These are phyloP conservation scores for Smittium mucronatum DNA, from an alignment of 371 early-diverging fungal genomes.

Conservation along the genomic window DNA sequence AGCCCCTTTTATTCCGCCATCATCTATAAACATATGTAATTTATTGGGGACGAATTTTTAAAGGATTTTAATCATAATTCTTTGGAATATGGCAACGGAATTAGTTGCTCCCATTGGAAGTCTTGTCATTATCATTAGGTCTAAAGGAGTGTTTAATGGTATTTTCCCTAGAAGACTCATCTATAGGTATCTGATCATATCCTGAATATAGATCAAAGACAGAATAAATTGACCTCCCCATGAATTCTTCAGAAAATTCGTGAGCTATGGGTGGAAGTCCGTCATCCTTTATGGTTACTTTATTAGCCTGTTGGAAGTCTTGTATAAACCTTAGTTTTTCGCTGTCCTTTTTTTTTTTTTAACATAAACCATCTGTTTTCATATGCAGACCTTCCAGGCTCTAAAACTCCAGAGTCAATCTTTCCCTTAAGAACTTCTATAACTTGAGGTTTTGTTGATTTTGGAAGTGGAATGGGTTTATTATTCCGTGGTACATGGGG, in stretches of 20 bases:
- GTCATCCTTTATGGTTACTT: constrained; percentile 21
- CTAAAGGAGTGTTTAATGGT: constrained; percentile 21
- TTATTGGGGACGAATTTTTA: constrained; percentile 12
- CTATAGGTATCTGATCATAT: constrained; percentile 24
- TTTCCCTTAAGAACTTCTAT: constrained; percentile 6
- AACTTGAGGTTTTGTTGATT: constrained; percentile 6
- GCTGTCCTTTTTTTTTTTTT: constrained; percentile 18
- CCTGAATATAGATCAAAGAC: constrained; percentile 19
- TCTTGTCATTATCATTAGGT: constrained; percentile 17
- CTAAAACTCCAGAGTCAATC: constrained; percentile 16
- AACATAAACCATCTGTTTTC: constrained; percentile 17
- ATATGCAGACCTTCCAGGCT: constrained; percentile 20
- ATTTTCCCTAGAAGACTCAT: constrained; percentile 15
- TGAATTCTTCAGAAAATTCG: constrained; percentile 16
- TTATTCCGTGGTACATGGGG: constrained; percentile 9
- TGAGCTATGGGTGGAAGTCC: constrained; percentile 16
- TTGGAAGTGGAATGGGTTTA: constrained; percentile 4
- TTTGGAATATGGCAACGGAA: constrained; percentile 17
- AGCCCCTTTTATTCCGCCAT: constrained; percentile 14
- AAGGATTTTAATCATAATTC: constrained; percentile 18
- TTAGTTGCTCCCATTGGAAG: constrained; percentile 26
- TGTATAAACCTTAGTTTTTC: constrained; percentile 21
- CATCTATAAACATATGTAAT: constrained; percentile 17
- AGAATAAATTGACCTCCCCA: constrained; percentile 15
- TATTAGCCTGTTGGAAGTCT: constrained; percentile 21